These are phyloP conservation scores for Thermomyces lanuginosus DNA, from an alignment of 2,329 filamentous ascomycete species.

Conservation along the genomic window DNA sequence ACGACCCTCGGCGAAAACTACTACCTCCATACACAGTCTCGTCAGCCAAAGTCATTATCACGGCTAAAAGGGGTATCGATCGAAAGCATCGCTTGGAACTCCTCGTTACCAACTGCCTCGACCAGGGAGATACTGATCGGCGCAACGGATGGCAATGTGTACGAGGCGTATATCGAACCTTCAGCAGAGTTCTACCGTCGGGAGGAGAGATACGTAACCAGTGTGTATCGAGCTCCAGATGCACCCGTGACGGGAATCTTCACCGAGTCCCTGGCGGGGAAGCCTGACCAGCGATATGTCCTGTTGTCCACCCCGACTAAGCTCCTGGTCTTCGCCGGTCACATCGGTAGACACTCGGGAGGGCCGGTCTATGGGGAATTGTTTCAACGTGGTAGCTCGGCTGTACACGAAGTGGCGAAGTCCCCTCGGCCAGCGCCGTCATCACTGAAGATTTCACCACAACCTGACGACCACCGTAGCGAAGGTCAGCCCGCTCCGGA, in stretches of 20 bases:
- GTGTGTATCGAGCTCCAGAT: slow-evolving; percentile 65
- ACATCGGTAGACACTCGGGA: slow-evolving; percentile 51
- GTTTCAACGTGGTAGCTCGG: slow-evolving; percentile 73
- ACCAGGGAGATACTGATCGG: slow-evolving; percentile 89
- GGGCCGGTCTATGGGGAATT: slow-evolving; percentile 77
- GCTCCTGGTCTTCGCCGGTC: slow-evolving; percentile 67
- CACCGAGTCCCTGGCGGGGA: slow-evolving; percentile 56
- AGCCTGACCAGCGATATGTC: slow-evolving; percentile 57
- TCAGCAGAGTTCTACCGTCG: slow-evolving; percentile 88
- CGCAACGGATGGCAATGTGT: slow-evolving; percentile 83
- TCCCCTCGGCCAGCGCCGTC: slow-evolving; percentile 46
- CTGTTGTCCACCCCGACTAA: slow-evolving; percentile 63
- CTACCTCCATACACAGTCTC: slow-evolving; percentile 90
- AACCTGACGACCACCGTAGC: slow-evolving; percentile 45
- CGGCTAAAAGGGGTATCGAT: slow-evolving; percentile 74
- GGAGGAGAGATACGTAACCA: slow-evolving; percentile 82
- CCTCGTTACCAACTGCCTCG: slow-evolving; percentile 77
- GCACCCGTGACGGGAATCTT: slow-evolving; percentile 73
- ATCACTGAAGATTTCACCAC: slow-evolving; percentile 59
- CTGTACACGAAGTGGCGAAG: slow-evolving; percentile 54
- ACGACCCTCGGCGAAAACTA: slow-evolving; percentile 91
- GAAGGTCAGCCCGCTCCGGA: slow-evolving; percentile 35
- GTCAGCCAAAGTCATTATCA: slow-evolving; percentile 65
- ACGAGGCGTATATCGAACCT: slow-evolving; percentile 88
- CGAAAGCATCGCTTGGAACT: slow-evolving; percentile 88